These are phyloP conservation scores for Ophiostoma sp. DNA, from an alignment of 2,329 filamentous ascomycete genomes.

Conservation along the genomic window DNA sequence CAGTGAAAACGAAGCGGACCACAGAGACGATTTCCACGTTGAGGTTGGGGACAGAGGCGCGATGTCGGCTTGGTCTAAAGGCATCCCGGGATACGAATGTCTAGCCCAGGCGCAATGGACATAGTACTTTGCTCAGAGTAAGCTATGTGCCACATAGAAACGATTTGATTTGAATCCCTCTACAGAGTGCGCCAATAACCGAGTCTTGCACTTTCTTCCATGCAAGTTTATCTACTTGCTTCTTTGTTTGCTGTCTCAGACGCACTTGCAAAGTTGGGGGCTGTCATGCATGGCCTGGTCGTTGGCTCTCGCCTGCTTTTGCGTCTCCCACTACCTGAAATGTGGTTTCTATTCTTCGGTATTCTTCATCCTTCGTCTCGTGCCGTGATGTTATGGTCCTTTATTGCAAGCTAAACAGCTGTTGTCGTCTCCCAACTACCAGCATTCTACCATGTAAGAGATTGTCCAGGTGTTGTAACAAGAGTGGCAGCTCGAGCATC, in stretches of 20 bases:
- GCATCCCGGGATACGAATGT: not conserved
- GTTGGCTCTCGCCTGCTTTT: not conserved
- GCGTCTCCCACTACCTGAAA: not conserved
- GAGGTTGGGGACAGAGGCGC: not conserved
- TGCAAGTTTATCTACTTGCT: not conserved
- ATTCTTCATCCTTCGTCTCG: not conserved
- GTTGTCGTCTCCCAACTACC: no score
- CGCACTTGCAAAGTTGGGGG: not conserved
- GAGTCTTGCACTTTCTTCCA: not conserved
- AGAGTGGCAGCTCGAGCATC: no score
- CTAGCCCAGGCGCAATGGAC: not conserved
- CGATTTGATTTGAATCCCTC: not conserved
- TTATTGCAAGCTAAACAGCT: no score
- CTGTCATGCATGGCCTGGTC: not conserved
- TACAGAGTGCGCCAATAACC: not conserved
- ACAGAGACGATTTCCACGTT: not conserved
- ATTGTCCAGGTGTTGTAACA: no score
- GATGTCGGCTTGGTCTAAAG: not conserved
- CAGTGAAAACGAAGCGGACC: not conserved
- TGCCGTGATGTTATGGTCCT: no score
- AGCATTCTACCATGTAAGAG: no score
- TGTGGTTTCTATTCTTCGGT: not conserved
- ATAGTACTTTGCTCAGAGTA: not conserved
- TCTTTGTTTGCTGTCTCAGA: slow-evolving; percentile 1
- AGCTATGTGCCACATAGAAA: not conserved